Percentiles rank a stretch among this genome's conserved stretches.
Evolutionary conservation across 1,284 basidiomycete species (phyloP).

Genomic region (Apiotrichum brassicae): DNA sequence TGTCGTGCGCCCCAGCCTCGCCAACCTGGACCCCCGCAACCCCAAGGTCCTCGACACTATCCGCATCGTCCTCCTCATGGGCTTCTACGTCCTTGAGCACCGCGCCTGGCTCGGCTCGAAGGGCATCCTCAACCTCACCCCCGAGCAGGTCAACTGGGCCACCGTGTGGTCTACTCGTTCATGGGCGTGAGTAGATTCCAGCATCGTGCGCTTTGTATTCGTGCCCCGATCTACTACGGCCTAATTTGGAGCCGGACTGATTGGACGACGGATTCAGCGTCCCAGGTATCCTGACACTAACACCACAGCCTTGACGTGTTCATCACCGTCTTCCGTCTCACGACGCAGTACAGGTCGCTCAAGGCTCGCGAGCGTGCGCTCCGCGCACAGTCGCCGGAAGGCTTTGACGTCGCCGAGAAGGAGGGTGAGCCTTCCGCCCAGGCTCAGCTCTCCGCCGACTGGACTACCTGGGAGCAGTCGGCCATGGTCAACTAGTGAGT

Average conservation of each 20-base stretch:
- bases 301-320: slow-evolving; percentile 35
- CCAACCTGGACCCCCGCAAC: slow-evolving; percentile 13
- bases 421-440: slow-evolving; percentile 6
- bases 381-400: slow-evolving; percentile 26
- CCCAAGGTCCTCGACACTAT: slow-evolving; percentile 32
- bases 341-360: slow-evolving; percentile 20
- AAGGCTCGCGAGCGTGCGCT: slow-evolving; percentile 19
- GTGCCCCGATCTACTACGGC: too few species aligned
- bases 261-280: too few species aligned
- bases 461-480: slow-evolving; percentile 28
- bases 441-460: slow-evolving; percentile 25
- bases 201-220: too few species aligned
- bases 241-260: too few species aligned
- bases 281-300: too few species aligned
- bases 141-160: slow-evolving; percentile 8
- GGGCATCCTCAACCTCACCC: slow-evolving; percentile 32
- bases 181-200: slow-evolving; percentile 46
- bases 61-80: slow-evolving; percentile 33
- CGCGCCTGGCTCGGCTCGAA: slow-evolving; percentile 37
- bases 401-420: slow-evolving; percentile 32
- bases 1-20: slow-evolving; percentile 14
- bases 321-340: slow-evolving; percentile 32
- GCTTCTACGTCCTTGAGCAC: slow-evolving; percentile 45
- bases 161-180: slow-evolving; percentile 19
- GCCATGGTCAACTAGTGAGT: slow-evolving; percentile 34